Evolutionary conservation across 1,139 yeast species (phyloP), one percentile per base, ranked within the genome.

Genomic region (Yamadazyma oceani): DNA sequence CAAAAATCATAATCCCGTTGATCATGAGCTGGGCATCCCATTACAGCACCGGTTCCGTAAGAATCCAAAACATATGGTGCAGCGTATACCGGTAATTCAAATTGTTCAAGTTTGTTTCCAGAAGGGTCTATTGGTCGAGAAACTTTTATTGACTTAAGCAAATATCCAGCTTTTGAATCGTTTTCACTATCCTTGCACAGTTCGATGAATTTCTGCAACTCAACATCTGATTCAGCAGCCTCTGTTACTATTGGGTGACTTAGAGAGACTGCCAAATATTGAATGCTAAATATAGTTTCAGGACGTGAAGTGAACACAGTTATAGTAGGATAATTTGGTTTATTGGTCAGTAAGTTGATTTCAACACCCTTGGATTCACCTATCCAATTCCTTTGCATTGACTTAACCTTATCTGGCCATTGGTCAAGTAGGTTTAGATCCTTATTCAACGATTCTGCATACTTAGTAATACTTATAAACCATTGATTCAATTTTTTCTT

Each of bases 1-100:
- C 97, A 90, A 55, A 92, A 90, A 3, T 70, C 86, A 50, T 57
- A 78, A 55, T 92, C 98, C 43, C 97, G 73, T 32, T 69, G 67
- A 56, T 92, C 97, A 58, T 90, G 97, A 0, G 85, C 96, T 2
- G 98, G 98, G 52, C 95, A 87, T 1, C 98, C 98, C 97, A 92
- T 90, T 0, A 92, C 97, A 1, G 96, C 95, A 32, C 96, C 96
- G 45, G 78, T 78, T 0, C 97, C 97, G 55, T 90, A 90, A 4
- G 75, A 67, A 4, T 85, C 80, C 26, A 90, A 59, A 1, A 92
- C 97, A 59, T 89, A 92, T 0, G 97, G 96, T 0, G 97, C 96
- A 2, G 75, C 90, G 64, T 78, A 92, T 0, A 92, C 80, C 0
- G 97, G 97, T 5, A 90, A 47, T 21, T 61, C 49, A 41, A 37